phyloP scores from a whole-genome alignment of 2,329 filamentous ascomycete species.

The Exophiala bonariae region DNA sequence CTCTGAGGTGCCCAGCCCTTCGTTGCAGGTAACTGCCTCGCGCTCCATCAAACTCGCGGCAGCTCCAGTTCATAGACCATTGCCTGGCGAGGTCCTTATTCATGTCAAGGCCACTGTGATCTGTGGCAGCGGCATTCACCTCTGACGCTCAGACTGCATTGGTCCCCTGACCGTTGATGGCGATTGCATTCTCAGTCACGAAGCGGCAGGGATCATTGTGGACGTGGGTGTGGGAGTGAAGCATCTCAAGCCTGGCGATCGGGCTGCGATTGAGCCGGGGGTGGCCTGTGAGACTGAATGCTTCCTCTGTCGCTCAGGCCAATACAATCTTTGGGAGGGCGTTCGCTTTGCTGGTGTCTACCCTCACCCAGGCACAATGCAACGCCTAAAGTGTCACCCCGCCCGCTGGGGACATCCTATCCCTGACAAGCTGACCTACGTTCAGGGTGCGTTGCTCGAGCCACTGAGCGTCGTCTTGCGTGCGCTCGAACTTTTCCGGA shows the following conservation, averaged over 20 bases:
- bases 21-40: conserved; percentile 60
- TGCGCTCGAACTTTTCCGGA: conserved; percentile 53
- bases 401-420: conserved; percentile 61
- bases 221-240: conserved; percentile 27
- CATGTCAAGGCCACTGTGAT: conserved; percentile 44
- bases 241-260: conserved; percentile 30
- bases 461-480: conserved; percentile 65
- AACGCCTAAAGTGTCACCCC: conserved; percentile 62
- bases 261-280: conserved; percentile 37
- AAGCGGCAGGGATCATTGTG: conserved; percentile 32
- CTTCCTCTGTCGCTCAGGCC: conserved; percentile 36
- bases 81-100: conserved; percentile 41
- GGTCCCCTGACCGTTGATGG: conserved; percentile 62
- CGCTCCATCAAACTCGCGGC: conserved; percentile 59
- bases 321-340: conserved; percentile 51
- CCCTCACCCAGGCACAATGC: conserved; percentile 61
- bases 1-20: too few relatives aligned
- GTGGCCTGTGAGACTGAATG: conserved; percentile 35
- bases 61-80: conserved; percentile 57
- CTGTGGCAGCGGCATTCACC: conserved; percentile 43
- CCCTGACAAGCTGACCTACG: conserved; percentile 57
- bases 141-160: conserved; percentile 38
- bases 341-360: conserved; percentile 64
- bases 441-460: conserved; percentile 64
- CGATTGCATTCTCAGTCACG: conserved; percentile 50